Evolutionary conservation across 2,329 filamentous ascomycete genomes (phyloP), one percentile per base, ranked within the genome.

Genomic region (Epichloe coenophiala): DNA sequence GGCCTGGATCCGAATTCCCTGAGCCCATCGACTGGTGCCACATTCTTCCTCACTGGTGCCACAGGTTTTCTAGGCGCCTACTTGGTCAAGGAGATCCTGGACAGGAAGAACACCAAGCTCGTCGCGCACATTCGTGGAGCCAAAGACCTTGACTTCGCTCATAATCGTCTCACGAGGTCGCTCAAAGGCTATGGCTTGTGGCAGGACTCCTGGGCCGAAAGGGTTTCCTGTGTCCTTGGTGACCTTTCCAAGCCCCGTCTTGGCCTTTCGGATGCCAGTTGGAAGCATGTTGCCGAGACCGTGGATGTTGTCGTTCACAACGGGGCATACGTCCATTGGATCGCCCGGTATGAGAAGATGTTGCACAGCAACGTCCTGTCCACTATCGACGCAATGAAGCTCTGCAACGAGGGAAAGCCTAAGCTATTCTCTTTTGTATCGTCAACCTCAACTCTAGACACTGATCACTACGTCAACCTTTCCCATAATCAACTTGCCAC

Each of bases 381-480:
- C 12, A 95, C 88, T 0, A 70, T 95, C 27, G 86, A 89, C 49
- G 76, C 80, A 8, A 74, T 96, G 61, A 73, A 75, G 56, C 80
- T 96, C 40, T 95, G 88, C 63, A 78, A 78, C n/a, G 70, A 74
- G 35, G 86, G 85, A 33, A 89, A 83, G 65, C 74, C 87, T 5
- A 96, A 96, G 75, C 74, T 76, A 5, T 82, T 95, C 55, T 44
- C 61, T 1, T 95, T 95, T 57, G 81, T 96, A 56, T 95, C 88
- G 1, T 84, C 80, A 42, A 82, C 84, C 0, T 84, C 79, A 44
- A 80, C 84, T 1, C 78, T 96, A 4, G 91, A 96, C 65, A 88
- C 79, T 0, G 83, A 90, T 36, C 73, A 94, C 70, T 96, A 87
- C 63, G 76, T 93, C 50, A 70, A 84, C 45, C 76, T 89, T 39